Percentiles rank a stretch among this genome's conserved stretches.
These are phyloP conservation scores for Endoconidiophora laricicola DNA, from an alignment of 2,329 filamentous ascomycete genomes.

Conservation along the genomic window DNA sequence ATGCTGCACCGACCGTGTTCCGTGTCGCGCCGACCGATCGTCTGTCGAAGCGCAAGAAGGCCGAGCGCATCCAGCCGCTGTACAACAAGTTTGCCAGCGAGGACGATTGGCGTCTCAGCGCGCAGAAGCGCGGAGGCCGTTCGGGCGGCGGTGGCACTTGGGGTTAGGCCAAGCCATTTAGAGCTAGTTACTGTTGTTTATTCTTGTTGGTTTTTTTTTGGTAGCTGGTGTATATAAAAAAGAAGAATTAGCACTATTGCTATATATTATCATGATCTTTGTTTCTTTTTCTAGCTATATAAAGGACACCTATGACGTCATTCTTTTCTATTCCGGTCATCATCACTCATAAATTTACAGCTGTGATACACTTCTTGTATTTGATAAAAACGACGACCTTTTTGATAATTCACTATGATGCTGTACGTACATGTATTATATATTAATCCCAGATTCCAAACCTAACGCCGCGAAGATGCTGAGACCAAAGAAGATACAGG, in stretches of 20 bases:
- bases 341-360: too few relatives aligned
- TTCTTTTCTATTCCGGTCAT: neutral
- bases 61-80: conserved; percentile 85
- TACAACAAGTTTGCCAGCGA: conserved; percentile 85
- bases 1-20: conserved; percentile 97
- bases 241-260: too few relatives aligned
- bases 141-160: conserved; percentile 79
- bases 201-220: neutral
- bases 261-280: neutral
- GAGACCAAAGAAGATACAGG: neutral
- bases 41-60: conserved; percentile 80
- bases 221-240: too few relatives aligned
- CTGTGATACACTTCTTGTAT: too few relatives aligned
- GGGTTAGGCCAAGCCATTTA: conserved; percentile 36
- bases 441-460: conserved; percentile 1
- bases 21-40: conserved; percentile 81
- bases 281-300: neutral
- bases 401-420: too few relatives aligned
- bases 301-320: neutral
- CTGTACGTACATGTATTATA: neutral
- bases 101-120: conserved; percentile 86
- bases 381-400: too few relatives aligned
- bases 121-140: conserved; percentile 70
- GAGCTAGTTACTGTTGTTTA: neutral
- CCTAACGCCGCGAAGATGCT: neutral